phyloP scores from a whole-genome alignment of 495 filamentous ascomycete genomes.

The Aspergillus wentii region DNA sequence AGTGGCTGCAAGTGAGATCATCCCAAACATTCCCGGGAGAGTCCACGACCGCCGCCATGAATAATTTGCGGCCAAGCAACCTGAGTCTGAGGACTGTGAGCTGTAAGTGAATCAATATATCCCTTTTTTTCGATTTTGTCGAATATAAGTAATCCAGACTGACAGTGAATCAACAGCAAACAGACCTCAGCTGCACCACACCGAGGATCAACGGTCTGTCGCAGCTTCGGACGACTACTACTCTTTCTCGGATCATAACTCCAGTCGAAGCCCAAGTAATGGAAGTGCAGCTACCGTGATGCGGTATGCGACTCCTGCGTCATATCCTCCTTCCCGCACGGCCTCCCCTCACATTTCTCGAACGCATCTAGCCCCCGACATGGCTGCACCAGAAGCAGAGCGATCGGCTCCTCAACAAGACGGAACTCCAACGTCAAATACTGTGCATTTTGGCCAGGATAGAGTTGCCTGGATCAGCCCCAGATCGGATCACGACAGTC shows the following conservation, averaged over 20 bases:
- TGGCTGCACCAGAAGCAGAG: conserved; percentile 13
- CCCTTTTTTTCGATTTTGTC: conserved; percentile 1
- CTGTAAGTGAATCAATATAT: no score
- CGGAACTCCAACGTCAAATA: conserved; percentile 20
- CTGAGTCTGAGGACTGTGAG: conserved; percentile 32
- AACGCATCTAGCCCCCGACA: conserved; percentile 18
- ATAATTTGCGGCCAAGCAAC: conserved; percentile 23
- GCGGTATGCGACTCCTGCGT: conserved; percentile 48
- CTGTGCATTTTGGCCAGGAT: conserved; percentile 34
- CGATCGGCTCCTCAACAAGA: conserved; percentile 14
- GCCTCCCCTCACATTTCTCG: conserved; percentile 25
- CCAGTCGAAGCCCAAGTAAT: conserved; percentile 38
- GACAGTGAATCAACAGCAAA: conserved; percentile 31
- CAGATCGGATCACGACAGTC: conserved; percentile 23
- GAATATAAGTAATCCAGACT: conserved; percentile 2
- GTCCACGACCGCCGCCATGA: conserved; percentile 27
- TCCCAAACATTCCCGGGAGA: conserved; percentile 18
- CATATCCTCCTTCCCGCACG: conserved; percentile 30
- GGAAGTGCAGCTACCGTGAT: conserved; percentile 44
- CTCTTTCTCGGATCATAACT: conserved; percentile 51
- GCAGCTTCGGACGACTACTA: conserved; percentile 66
- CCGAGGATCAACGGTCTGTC: conserved; percentile 54
- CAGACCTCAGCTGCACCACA: conserved; percentile 49
- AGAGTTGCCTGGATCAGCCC: conserved; percentile 23
- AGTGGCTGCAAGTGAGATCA: conserved; percentile 14